A percentile compares a stretch with the other conserved stretches of the same genome.
These are phyloP conservation scores for Suhomyces faveliae DNA, from an alignment of 805 yeast species.

Conservation along the genomic window DNA sequence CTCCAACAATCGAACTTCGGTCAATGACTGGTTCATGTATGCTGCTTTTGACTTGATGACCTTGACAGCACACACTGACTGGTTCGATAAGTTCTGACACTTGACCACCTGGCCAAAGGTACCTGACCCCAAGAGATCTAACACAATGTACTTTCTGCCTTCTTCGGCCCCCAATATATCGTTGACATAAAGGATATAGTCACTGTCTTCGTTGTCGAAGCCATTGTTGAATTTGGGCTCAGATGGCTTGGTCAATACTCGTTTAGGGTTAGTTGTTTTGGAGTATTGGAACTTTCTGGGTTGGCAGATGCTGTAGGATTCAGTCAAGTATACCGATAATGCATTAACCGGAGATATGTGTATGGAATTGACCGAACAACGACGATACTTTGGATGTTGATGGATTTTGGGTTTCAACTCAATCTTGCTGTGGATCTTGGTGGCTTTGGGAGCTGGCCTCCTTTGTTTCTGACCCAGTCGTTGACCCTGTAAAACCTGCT, in stretches of 20 bases:
- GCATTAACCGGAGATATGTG: conserved; percentile 80
- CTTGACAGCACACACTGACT: conserved; percentile 90
- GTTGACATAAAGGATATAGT: conserved; percentile 90
- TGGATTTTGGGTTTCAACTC: conserved; percentile 64
- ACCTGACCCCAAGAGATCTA: conserved; percentile 92
- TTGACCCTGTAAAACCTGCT: conserved; percentile 24
- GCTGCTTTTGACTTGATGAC: conserved; percentile 92
- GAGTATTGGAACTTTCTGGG: conserved; percentile 75
- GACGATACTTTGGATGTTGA: conserved; percentile 63
- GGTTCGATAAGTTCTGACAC: conserved; percentile 77
- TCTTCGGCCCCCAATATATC: conserved; percentile 87
- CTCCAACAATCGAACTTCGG: conserved; percentile 86
- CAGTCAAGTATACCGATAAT: conserved; percentile 69
- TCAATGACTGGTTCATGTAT: conserved; percentile 83
- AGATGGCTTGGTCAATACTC: conserved; percentile 90
- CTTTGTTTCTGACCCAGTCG: conserved; percentile 6
- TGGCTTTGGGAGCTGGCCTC: conserved; percentile 48
- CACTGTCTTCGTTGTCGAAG: conserved; percentile 81
- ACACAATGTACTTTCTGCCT: conserved; percentile 80
- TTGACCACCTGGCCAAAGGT: conserved; percentile 98
- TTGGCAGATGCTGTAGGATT: conserved; percentile 82
- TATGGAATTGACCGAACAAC: conserved; percentile 62
- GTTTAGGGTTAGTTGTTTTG: conserved; percentile 80
- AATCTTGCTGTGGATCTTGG: conserved; percentile 37
- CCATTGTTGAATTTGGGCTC: conserved; percentile 83